Evolutionary conservation across 768 basidiomycete genomes (phyloP).

Genomic region (Rhodotorula babjevae): DNA sequence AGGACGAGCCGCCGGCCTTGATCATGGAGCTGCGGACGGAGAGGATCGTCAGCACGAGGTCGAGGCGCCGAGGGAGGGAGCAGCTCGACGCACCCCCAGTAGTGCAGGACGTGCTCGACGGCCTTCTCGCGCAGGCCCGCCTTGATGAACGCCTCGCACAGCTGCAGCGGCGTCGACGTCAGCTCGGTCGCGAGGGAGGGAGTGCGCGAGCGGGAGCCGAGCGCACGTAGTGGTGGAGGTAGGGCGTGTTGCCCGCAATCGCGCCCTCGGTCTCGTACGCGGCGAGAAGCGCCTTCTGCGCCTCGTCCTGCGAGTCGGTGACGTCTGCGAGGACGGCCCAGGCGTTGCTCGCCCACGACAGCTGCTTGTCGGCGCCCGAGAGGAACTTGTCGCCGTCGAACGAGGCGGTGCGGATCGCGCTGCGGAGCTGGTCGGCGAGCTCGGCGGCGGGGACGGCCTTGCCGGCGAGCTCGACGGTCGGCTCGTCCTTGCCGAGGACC

Average conservation of each 20-base stretch:
- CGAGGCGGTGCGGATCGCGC: slow-evolving; percentile 21
- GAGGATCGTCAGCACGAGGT: too few species aligned
- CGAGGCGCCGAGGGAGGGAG: not conserved
- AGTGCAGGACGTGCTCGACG: slow-evolving; percentile 37
- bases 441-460: slow-evolving; percentile 5
- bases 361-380: slow-evolving; percentile 32
- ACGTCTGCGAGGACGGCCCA: slow-evolving; percentile 42
- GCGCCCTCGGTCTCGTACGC: not conserved
- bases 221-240: slow-evolving; percentile 1
- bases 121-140: slow-evolving; percentile 39
- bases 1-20: not conserved
- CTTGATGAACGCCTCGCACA: slow-evolving; percentile 41
- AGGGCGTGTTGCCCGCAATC: not conserved
- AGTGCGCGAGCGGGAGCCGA: not conserved
- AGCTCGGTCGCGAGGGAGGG: not conserved
- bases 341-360: slow-evolving; percentile 41
- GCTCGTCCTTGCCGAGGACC: slow-evolving; percentile 21
- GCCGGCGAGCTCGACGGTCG: not conserved
- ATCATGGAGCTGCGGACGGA: not conserved
- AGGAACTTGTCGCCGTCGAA: slow-evolving; percentile 35
- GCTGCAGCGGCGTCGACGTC: slow-evolving; percentile 2
- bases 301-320: slow-evolving; percentile 17
- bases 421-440: slow-evolving; percentile 21
- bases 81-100: slow-evolving; percentile 36
- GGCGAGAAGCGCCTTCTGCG: slow-evolving; percentile 15